These are phyloP conservation scores for Phytophthora pseudosyringae DNA, from an alignment of 352 stramenopile species.

Conservation along the genomic window DNA sequence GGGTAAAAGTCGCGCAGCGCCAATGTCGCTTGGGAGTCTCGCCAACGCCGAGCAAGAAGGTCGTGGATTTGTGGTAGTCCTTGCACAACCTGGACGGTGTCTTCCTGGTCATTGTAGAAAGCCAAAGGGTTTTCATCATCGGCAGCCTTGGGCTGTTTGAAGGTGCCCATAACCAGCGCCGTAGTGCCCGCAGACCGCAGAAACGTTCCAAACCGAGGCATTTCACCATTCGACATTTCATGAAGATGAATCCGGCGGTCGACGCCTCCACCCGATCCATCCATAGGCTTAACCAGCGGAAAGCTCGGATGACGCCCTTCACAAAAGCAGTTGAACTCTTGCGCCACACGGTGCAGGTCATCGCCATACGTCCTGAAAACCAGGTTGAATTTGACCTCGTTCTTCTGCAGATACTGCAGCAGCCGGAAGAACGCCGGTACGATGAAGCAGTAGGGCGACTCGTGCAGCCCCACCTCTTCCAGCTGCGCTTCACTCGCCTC, in stretches of 20 bases:
- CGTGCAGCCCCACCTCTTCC: conserved; percentile 42
- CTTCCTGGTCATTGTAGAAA: conserved; percentile 44
- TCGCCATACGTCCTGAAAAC: conserved; percentile 83
- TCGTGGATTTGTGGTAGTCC: conserved; percentile 57
- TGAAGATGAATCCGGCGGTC: conserved; percentile 66
- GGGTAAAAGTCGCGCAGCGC: conserved; percentile 83
- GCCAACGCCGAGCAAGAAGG: conserved; percentile 59
- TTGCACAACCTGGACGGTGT: conserved; percentile 33
- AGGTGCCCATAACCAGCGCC: conserved; percentile 74
- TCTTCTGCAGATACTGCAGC: conserved; percentile 54
- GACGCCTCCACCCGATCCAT: conserved; percentile 53
- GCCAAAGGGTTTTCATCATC: conserved; percentile 29
- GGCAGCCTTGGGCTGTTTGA: conserved; percentile 54
- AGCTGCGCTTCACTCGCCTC: conserved; percentile 20
- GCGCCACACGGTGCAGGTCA: conserved; percentile 66
- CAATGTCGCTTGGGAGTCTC: conserved; percentile 57
- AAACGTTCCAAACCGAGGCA: conserved; percentile 69
- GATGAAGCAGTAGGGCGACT: conserved; percentile 65
- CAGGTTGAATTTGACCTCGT: conserved; percentile 65
- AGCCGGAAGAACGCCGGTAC: conserved; percentile 73
- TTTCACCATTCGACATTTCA: conserved; percentile 2
- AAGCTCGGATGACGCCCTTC: conserved; percentile 70
- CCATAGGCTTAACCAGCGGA: conserved; percentile 51
- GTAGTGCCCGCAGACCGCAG: conserved; percentile 55
- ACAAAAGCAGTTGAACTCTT: conserved; percentile 86